phyloP scores from a whole-genome alignment of 1,284 basidiomycete species.

The Cryptococcus sp. region DNA sequence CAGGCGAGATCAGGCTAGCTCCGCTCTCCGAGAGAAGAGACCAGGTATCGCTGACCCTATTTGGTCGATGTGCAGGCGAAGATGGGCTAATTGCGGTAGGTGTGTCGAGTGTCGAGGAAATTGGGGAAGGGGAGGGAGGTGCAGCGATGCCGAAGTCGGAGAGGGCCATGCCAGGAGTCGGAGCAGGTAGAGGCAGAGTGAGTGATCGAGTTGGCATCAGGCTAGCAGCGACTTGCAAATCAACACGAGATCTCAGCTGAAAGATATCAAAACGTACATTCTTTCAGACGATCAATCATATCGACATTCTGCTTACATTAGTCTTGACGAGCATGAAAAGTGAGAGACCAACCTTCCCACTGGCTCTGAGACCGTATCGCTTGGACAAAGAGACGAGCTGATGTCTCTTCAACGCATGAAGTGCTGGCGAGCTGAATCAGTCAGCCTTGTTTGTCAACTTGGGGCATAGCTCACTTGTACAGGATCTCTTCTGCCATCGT shows the following conservation, averaged over 20 bases:
- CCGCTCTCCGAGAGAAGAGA: slow-evolving; percentile 32
- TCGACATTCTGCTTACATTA: slow-evolving; percentile 29
- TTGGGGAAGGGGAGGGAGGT: neutral
- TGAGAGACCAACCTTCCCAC: slow-evolving; percentile 31
- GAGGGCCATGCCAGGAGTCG: slow-evolving; percentile 12
- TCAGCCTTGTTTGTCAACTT: neutral
- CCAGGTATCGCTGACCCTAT: slow-evolving; percentile 24
- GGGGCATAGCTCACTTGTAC: slow-evolving; percentile 13
- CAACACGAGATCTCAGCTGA: no score
- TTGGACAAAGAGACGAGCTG: slow-evolving; percentile 44
- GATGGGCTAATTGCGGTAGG: neutral
- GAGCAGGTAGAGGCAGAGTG: slow-evolving; percentile 16
- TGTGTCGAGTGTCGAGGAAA: neutral
- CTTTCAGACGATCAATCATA: slow-evolving; percentile 34
- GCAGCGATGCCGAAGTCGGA: neutral
- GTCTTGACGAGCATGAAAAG: no score
- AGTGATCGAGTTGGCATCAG: slow-evolving; percentile 7
- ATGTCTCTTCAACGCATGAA: slow-evolving; percentile 40
- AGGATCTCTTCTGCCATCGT: slow-evolving; percentile 26
- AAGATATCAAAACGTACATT: slow-evolving; percentile 28
- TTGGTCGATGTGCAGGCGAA: neutral
- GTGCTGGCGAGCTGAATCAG: slow-evolving; percentile 34
- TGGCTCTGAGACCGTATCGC: slow-evolving; percentile 41
- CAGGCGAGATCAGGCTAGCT: slow-evolving; percentile 33
- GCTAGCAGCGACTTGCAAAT: slow-evolving; percentile 19